Percentiles rank a stretch among this genome's conserved stretches.
Conservation (phyloP, 495 filamentous ascomycete species). For the Penicillium egyptiacum region DNA sequence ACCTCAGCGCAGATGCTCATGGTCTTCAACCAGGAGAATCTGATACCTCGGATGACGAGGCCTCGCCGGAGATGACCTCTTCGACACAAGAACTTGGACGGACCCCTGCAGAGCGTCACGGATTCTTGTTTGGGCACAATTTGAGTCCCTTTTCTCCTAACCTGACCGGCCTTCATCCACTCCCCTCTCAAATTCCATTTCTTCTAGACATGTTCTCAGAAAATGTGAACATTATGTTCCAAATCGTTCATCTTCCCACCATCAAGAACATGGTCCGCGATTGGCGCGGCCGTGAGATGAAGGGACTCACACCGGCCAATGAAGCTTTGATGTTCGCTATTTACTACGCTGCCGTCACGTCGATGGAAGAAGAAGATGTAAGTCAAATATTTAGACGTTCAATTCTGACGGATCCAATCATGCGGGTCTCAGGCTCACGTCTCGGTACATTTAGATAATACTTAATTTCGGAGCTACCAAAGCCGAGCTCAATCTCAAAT, state of each 20-base stretch:
- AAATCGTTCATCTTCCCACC: slow-evolving; percentile 55
- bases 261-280: slow-evolving; percentile 46
- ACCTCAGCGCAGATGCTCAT: slow-evolving; percentile 40
- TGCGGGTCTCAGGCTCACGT: background rate
- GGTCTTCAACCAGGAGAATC: slow-evolving; percentile 30
- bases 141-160: slow-evolving; percentile 31
- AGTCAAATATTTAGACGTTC: background rate
- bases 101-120: slow-evolving; percentile 51
- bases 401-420: background rate
- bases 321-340: slow-evolving; percentile 62
- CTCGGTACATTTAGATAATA: slow-evolving; percentile 30
- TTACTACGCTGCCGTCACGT: slow-evolving; percentile 58
- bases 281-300: slow-evolving; percentile 32
- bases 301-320: slow-evolving; percentile 40
- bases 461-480: slow-evolving; percentile 53
- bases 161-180: slow-evolving; percentile 47
- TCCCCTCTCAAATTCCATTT: slow-evolving; percentile 53
- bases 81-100: slow-evolving; percentile 42
- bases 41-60: slow-evolving; percentile 46
- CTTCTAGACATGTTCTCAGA: slow-evolving; percentile 51
- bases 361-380: slow-evolving; percentile 56
- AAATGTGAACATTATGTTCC: slow-evolving; percentile 53
- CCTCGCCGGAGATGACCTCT: slow-evolving; percentile 23
- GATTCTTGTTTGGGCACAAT: slow-evolving; percentile 54
- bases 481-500: slow-evolving; percentile 50